Evolutionary conservation across 2,329 filamentous ascomycete species (phyloP).

Genomic region (Calonectria montana): DNA sequence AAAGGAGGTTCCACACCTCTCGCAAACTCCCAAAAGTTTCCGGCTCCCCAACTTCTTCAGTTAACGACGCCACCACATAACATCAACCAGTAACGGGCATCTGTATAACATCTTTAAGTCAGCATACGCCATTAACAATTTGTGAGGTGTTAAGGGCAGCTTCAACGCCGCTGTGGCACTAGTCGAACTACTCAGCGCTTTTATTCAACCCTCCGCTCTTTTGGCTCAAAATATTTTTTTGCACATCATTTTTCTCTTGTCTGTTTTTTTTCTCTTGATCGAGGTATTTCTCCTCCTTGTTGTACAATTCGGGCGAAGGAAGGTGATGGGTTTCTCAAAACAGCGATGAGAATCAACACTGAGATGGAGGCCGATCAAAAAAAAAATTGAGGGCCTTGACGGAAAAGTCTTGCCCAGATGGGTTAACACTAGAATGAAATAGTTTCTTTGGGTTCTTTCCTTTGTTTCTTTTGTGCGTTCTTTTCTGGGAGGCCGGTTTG

Average conservation of each 20-base stretch:
- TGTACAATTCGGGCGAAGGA: constrained; percentile 27
- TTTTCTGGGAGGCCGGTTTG: constrained; percentile 22
- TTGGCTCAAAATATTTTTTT: constrained; percentile 6
- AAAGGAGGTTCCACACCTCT: not conserved
- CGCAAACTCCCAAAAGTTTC: not conserved
- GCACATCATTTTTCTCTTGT: constrained; percentile 17
- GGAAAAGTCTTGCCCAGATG: constrained; percentile 18
- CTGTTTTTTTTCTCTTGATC: constrained; percentile 5
- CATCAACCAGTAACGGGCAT: not conserved
- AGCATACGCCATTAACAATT: constrained; percentile 1
- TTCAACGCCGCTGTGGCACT: not conserved
- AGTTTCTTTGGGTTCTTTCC: constrained; percentile 19
- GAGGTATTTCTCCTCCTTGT: constrained; percentile 9
- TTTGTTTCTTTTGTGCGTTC: constrained; percentile 21
- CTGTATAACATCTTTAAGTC: not conserved
- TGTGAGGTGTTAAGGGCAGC: not conserved
- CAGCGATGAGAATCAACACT: constrained; percentile 14
- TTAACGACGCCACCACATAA: not conserved
- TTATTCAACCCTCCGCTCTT: not conserved
- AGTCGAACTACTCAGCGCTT: not conserved
- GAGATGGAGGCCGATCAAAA: constrained; percentile 16
- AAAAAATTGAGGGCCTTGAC: constrained; percentile 15
- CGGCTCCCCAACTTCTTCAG: not conserved
- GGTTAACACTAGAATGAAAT: constrained; percentile 33
- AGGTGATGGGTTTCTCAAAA: constrained; percentile 19